Evolutionary conservation across 106 monocot species (phyloP), one percentile per base, ranked within the genome.

Genomic region (Allium cepa): DNA sequence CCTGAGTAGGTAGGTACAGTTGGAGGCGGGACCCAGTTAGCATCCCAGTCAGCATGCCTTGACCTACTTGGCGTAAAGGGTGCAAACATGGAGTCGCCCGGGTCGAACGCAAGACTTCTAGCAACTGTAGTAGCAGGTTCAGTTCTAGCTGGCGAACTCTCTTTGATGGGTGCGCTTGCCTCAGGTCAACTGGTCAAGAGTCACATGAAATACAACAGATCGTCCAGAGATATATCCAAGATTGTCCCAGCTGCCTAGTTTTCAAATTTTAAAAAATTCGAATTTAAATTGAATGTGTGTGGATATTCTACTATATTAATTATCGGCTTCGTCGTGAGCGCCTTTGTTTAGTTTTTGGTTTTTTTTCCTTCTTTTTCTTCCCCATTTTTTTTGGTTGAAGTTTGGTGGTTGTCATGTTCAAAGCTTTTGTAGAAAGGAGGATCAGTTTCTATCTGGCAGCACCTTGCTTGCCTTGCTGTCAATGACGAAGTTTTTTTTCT

Each of bases 51-150:
- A 9, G 88, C 97, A 15, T 92, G 92, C 51, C 64, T 97, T 53
- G 80, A 97, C 63, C 84, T 97, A n/a, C 89, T 97, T 36, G 92
- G 97, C 0, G 92, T 97, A 59, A 97, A 92, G 69, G 97, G 97
- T 22, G 85, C 97, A 10, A 84, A 70, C 79, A 26, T 69, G 59
- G 92, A 84, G 51, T 75, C 71, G 10, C 97, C 97, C 8, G 97
- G 97, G 22, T 80, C 71, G 8, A 92, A 97, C 62, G 84, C 97
- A 18, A 76, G 86, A 78, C 88, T 74, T 1, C 79, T 97, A 48
- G 84, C 97, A 75, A 84, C 89, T 72, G 69, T 97, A 26, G 77
- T 97, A 10, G 97, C 92, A 4, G 97, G 92, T 48, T 70, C 92
- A 13, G 96, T 97, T 17, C 84, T 97, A 0, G 96, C 88, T 10